Evolutionary conservation across 768 basidiomycete genomes (phyloP), one percentile per base, ranked within the genome.

Genomic region (Saitozyma sp.): DNA sequence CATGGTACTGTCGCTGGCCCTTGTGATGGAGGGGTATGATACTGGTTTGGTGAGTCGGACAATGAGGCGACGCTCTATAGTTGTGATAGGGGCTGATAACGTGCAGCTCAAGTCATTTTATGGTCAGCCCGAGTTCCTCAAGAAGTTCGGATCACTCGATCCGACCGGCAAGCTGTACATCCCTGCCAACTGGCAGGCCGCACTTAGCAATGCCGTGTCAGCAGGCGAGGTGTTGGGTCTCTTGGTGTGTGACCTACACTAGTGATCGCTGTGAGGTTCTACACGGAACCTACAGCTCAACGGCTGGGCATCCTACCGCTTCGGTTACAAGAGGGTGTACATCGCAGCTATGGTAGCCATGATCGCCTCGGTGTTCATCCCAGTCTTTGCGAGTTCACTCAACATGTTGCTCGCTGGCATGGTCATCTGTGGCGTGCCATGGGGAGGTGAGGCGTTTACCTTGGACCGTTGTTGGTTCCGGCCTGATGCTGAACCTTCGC

Each of bases 11-110:
- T 58, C 56, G 39, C n/a, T 54, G 10, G 63, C 60, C 51, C 38
- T 66, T 50, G 63, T 70, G 42, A 77, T 77, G 76, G 76, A 77
- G 49, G 65, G 65, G 2, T 50, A 40, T n/a, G 65, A 66, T 40
- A 50, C 56, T 6, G 51, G 58, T 9, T 38, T 65, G n/a, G 46
- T 59, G 9, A 51, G 63, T 61, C n/a, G n/a, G n/a, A n/a, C n/a
- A n/a, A n/a, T n/a, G n/a, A n/a, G n/a, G n/a, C n/a, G n/a, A n/a
- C n/a, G n/a, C n/a, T n/a, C n/a, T n/a, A n/a, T n/a, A n/a, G n/a
- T 8, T 5, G 17, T 19, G 17, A 61, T 9, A 8, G 19, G 19
- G 16, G 60, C 53, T 54, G 41, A 45, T 9, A 29, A 6, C 13
- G 6, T 42, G 13, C 54, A 58, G 62, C 49, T 64, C 19, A 64